Evolutionary conservation across 257 asterid species (phyloP), one percentile per base, ranked within the genome.

Genomic region (Salvia rosmarinus): DNA sequence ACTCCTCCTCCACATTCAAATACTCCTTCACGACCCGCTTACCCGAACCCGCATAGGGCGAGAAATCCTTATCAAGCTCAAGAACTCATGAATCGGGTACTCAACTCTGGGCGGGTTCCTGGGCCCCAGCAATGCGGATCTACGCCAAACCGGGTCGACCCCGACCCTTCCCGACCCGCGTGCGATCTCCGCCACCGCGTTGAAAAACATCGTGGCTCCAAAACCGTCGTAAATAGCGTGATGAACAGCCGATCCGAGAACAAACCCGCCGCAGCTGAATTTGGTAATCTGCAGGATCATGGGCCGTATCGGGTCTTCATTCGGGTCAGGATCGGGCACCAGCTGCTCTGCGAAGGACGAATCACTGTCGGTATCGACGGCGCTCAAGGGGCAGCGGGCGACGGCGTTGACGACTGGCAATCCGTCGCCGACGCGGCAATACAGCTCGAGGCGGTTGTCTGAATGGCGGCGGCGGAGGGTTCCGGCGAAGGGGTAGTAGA

Each of bases 221-320:
- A 86, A 51, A 0, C 98, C 98, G 64, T 89, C 96, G 72, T 92
- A 87, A 19, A 89, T 49, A 0, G 92, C 81, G 56, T 89, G 90
- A 74, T 89, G 95, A 7, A 88, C 74, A 1, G 90, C 88, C 5
- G 91, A 84, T 19, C 98, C 96, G 43, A 91, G 85, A 37, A 86
- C 88, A 57, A 80, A 91, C 64, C 98, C 98, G 14, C 96, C 98
- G 34, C 96, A 89, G 2, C 75, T 47, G 62, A 91, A 89, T 35
- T 28, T 62, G 3, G 95, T 91, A n/a, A 89, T 74, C 67, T 89
- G 96, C 54, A 91, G 42, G 3, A 54, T 56, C 70, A 89, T 79
- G 20, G 98, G 96, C 46, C 76, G 86, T 71, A 34, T 68, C 79
- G 73, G 46, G 4, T 49, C 84, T 16, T 28, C 74, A 1, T 64